Percentiles rank a stretch among this genome's conserved stretches.
phyloP scores from a whole-genome alignment of 345 rosid species.

The Hibiscus mutabilis region DNA sequence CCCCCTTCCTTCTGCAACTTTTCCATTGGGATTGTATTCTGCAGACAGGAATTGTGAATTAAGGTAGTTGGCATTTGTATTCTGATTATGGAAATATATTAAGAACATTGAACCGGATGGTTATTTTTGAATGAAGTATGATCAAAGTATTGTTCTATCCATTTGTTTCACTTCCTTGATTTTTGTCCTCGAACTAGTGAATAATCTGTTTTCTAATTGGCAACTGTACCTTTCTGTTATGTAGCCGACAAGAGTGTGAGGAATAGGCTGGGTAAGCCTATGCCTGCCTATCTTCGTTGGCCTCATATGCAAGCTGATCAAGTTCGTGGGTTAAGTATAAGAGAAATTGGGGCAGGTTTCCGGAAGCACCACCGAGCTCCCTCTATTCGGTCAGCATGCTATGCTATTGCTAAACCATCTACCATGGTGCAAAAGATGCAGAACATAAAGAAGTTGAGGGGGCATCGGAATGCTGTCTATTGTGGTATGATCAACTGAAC shows the following conservation, averaged over 20 bases:
- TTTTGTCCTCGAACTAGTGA: no score
- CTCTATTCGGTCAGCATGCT: constrained; percentile 76
- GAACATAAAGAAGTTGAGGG: constrained; percentile 77
- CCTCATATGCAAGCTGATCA: constrained; percentile 96
- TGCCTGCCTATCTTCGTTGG: constrained; percentile 76
- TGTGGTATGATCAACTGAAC: constrained; percentile 57
- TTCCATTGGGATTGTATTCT: background rate
- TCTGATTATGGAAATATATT: background rate
- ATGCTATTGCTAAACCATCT: constrained; percentile 89
- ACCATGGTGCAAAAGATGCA: constrained; percentile 93
- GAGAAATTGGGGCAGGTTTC: constrained; percentile 99
- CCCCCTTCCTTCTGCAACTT: background rate
- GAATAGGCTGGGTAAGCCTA: constrained; percentile 36
- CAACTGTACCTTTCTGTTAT: constrained; percentile 21
- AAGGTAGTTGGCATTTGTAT: background rate
- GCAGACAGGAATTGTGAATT: background rate
- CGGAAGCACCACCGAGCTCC: constrained; percentile 95
- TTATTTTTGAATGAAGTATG: background rate
- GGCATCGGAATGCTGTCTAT: constrained; percentile 97
- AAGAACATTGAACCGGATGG: constrained; percentile 2
- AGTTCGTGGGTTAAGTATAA: constrained; percentile 82
- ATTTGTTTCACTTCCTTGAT: constrained; percentile 1
- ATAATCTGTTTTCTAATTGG: background rate
- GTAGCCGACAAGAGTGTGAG: constrained; percentile 39
- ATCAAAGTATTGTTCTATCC: background rate